Percentiles rank a stretch among this genome's conserved stretches.
These are phyloP conservation scores for Macrolepiota dolichaula DNA, from an alignment of 768 basidiomycete genomes.

Conservation along the genomic window DNA sequence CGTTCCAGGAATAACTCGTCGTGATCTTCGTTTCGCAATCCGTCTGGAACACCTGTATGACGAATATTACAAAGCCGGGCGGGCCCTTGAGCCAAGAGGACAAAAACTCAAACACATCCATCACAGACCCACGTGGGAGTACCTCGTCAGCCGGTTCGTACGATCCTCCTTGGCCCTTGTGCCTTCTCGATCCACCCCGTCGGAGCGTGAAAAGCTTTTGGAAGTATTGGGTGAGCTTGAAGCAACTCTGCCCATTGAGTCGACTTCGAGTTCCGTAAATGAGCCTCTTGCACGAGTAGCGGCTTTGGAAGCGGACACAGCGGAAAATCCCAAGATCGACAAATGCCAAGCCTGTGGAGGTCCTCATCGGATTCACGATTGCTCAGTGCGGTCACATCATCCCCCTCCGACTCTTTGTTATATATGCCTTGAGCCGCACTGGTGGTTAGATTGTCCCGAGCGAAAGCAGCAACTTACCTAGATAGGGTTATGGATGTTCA, in stretches of 20 bases:
- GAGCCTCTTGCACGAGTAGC: background rate
- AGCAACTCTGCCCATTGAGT: background rate
- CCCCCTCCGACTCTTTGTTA: slow-evolving; percentile 6
- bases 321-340: background rate
- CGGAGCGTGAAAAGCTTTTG: background rate
- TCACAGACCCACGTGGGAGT: background rate
- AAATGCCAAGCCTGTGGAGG: slow-evolving; percentile 4
- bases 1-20: slow-evolving; percentile 10
- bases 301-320: background rate
- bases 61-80: background rate
- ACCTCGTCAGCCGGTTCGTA: slow-evolving; percentile 5
- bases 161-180: background rate
- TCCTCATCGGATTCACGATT: background rate
- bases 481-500: too few relatives aligned
- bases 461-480: background rate
- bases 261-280: background rate
- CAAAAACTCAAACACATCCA: background rate
- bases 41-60: slow-evolving; percentile 4
- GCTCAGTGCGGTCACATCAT: background rate
- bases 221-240: background rate
- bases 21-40: slow-evolving; percentile 4
- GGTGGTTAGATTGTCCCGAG: slow-evolving; percentile 9
- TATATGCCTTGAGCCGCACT: slow-evolving; percentile 9
- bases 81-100: slow-evolving; percentile 2
- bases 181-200: background rate